Evolutionary conservation across 495 filamentous ascomycete species (phyloP).

Genomic region (Diplogelasinospora grovesii): DNA sequence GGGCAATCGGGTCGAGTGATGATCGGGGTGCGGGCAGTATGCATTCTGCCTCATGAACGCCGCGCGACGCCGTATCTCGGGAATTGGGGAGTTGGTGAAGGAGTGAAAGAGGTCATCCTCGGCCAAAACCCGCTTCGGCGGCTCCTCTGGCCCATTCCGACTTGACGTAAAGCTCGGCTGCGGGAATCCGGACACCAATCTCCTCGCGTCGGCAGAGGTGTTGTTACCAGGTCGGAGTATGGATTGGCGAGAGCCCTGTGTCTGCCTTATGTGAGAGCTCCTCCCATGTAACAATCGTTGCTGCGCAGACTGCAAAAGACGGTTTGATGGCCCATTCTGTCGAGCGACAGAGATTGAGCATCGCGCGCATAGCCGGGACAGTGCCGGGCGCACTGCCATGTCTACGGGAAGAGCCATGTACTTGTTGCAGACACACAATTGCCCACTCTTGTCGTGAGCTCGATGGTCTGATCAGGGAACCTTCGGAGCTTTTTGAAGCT

Average conservation of each 20-base stretch:
- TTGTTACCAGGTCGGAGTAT: not conserved
- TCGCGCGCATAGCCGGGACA: conserved; percentile 23
- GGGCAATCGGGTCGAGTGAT: conserved; percentile 56
- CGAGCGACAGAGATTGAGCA: conserved; percentile 17
- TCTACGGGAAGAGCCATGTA: conserved; percentile 25
- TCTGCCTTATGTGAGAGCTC: conserved; percentile 5
- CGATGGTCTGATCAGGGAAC: no score
- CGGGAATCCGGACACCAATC: conserved; percentile 16
- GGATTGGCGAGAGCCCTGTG: conserved; percentile 1
- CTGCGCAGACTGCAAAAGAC: conserved; percentile 13
- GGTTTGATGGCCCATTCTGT: conserved; percentile 11
- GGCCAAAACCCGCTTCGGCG: conserved; percentile 45
- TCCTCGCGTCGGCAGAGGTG: conserved; percentile 8
- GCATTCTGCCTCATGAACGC: conserved; percentile 85
- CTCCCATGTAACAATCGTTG: conserved; percentile 12
- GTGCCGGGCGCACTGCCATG: conserved; percentile 21
- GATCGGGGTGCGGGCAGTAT: conserved; percentile 82
- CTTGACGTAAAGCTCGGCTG: conserved; percentile 8
- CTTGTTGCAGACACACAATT: not conserved
- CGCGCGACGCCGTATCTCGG: conserved; percentile 76
- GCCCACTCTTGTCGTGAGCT: not conserved
- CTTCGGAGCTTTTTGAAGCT: conserved; percentile 15
- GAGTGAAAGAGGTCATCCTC: conserved; percentile 87
- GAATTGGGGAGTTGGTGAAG: conserved; percentile 79
- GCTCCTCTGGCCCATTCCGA: not conserved